Base-by-base conservation (phyloP, 768 basidiomycete genomes). In the Dictyophora rubrovolvata region DNA sequence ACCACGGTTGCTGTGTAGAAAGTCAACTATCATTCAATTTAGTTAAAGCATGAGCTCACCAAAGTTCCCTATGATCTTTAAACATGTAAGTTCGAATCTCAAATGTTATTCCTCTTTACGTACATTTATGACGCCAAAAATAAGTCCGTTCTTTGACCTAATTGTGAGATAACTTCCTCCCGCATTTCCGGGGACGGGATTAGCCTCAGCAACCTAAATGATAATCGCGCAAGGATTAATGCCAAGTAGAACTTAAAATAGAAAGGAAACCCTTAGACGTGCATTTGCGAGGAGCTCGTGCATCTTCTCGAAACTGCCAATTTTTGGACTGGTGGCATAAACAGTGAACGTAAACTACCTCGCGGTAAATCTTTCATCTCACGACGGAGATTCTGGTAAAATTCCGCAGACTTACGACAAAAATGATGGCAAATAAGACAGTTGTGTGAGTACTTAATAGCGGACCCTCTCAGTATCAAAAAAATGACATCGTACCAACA, bases 351-450 rank as follows among this genome's bases (percentile, higher is more conserved):
- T 70, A 60, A 55, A 28, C 35, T 12, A 2, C 8, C 8, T 12
- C 35, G n/a, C 9, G 17, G 28, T 16, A 22, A 28, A 50, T 35
- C 12, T 33, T 5, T 35, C 47, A 7, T 7, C 22, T 28, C 28
- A 28, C 4, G 28, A 28, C 28, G 28, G 28, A 14, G 23, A 51
- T 20, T 23, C 33, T n/a, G 17, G 22, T 57, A 33, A 42, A 33
- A 20, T 14, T 20, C 21, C 34, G 18, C 14, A 34, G 34, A 18
- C 72, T 49, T 63, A 77, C 86, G 5, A 77, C 73, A 59, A 93
- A 77, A 70, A 96, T 89, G 70, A 97, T 90, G 48, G 82, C 82
- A 65, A 93, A 91, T 51, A 97, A 81, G 51, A 93, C 85, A 0
- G 84, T 76, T 0, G 93, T 94, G 69, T 94, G 91, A 0, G 89